Conservation (phyloP, 2,329 filamentous ascomycete genomes). For the Arthrobotrys megalospora region DNA sequence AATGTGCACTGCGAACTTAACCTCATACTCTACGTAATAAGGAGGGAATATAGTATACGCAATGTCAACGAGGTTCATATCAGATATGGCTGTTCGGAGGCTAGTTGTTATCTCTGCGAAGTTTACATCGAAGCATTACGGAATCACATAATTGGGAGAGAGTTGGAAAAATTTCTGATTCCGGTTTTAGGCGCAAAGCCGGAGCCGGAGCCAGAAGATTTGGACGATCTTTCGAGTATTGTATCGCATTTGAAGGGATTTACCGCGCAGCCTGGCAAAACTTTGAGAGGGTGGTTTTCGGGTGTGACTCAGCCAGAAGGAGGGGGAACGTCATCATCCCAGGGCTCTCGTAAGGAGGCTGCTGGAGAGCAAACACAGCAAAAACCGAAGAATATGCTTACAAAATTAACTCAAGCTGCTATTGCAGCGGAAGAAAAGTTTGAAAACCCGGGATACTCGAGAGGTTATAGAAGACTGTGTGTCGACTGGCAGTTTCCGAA, state of each 20-base stretch:
- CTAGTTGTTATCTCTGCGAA: conserved; percentile 46
- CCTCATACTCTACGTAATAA: conserved; percentile 19
- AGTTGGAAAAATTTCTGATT: conserved; percentile 9
- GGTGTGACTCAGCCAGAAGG: not conserved
- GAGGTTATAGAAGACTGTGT: conserved; percentile 19
- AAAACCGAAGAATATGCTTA: not conserved
- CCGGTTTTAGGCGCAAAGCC: not conserved
- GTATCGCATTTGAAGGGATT: conserved; percentile 43
- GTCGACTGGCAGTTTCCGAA: conserved; percentile 31
- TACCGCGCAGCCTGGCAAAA: conserved; percentile 35
- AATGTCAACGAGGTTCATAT: not conserved
- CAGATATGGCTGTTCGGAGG: conserved; percentile 28
- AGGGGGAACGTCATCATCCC: not conserved
- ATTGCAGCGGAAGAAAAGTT: not conserved
- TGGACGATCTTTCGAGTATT: conserved; percentile 22
- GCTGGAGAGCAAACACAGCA: not conserved
- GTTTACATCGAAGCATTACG: conserved; percentile 25
- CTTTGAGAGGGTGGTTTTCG: conserved; percentile 33
- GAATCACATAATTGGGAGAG: conserved; percentile 16
- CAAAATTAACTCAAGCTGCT: not conserved
- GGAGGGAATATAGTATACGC: not conserved
- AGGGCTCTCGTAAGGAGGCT: not conserved
- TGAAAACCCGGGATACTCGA: conserved; percentile 17
- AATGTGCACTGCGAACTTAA: conserved; percentile 32
- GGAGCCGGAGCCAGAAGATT: not conserved